These are phyloP conservation scores for Nakaseomyces glabratus DNA, from an alignment of 1,139 yeast species.

Conservation along the genomic window DNA sequence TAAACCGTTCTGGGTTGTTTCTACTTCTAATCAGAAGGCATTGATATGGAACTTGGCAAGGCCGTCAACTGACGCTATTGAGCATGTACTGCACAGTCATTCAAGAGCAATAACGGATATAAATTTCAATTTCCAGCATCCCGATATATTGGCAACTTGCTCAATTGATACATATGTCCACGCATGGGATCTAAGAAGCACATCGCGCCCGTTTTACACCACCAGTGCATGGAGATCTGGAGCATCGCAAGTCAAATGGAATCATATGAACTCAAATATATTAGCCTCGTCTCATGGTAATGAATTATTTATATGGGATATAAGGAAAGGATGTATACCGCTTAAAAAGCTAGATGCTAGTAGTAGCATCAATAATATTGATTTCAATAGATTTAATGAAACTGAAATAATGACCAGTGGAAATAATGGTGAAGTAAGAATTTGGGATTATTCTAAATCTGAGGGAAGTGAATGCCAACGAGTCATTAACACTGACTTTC, in stretches of 20 bases:
- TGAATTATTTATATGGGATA: constrained; percentile 77
- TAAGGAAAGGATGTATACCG: constrained; percentile 73
- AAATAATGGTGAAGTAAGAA: constrained; percentile 76
- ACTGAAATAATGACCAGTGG: constrained; percentile 68
- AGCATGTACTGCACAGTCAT: constrained; percentile 80
- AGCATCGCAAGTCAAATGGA: constrained; percentile 94
- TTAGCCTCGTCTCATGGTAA: constrained; percentile 83
- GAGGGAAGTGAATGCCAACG: constrained; percentile 41
- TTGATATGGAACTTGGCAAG: constrained; percentile 84
- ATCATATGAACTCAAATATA: constrained; percentile 60
- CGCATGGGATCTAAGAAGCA: constrained; percentile 85
- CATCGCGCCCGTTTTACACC: constrained; percentile 58
- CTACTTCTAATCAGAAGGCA: constrained; percentile 92
- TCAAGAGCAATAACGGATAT: constrained; percentile 92
- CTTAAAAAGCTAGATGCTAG: constrained; percentile 42
- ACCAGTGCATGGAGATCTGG: constrained; percentile 95
- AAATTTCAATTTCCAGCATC: constrained; percentile 79
- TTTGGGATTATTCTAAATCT: constrained; percentile 58
- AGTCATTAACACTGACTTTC: constrained; percentile 64
- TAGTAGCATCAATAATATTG: constrained; percentile 85
- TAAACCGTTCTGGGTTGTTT: constrained; percentile 84
- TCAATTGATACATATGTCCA: constrained; percentile 81
- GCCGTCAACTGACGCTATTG: constrained; percentile 69
- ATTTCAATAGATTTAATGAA: constrained; percentile 56
- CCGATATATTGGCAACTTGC: constrained; percentile 88